A percentile compares a stretch with the other conserved stretches of the same genome.
phyloP scores from a whole-genome alignment of 441 rosid genomes.

The Oxalis stricta region DNA sequence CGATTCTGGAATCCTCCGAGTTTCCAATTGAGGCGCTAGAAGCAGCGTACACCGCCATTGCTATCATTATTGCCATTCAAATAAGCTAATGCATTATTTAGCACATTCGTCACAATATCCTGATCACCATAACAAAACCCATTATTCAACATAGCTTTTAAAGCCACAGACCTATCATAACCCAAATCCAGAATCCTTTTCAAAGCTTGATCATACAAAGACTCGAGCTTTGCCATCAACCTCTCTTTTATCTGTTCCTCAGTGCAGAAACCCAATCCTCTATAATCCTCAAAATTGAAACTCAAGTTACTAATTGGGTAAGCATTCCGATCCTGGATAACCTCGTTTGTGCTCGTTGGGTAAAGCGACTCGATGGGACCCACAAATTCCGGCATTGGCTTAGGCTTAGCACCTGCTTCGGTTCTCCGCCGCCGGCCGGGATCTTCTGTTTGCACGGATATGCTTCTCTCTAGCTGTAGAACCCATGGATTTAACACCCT shows the following conservation, averaged over 20 bases:
- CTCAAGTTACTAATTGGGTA: conserved; percentile 6
- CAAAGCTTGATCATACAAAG: conserved; percentile 52
- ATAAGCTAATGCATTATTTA: conserved; percentile 68
- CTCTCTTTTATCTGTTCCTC: conserved; percentile 77
- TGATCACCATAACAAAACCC: conserved; percentile 77
- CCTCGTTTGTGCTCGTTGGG: conserved; percentile 29
- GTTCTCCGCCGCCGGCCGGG: conserved; percentile 47
- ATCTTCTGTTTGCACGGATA: conserved; percentile 40
- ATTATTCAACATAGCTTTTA: conserved; percentile 52
- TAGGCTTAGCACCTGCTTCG: conserved; percentile 47
- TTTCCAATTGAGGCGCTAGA: conserved; percentile 19
- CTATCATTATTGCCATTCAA: conserved; percentile 31
- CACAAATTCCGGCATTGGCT: conserved; percentile 40
- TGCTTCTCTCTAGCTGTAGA: conserved; percentile 67
- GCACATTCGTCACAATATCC: conserved; percentile 72
- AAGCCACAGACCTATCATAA: conserved; percentile 57
- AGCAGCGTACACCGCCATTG: conserved; percentile 3
- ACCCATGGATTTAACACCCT: no score
- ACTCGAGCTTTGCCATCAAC: conserved; percentile 49
- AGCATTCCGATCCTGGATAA: conserved; percentile 13
- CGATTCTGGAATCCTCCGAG: conserved; percentile 38
- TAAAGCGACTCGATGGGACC: conserved; percentile 39
- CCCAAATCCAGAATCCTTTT: conserved; percentile 57
- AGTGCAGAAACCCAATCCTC: conserved; percentile 65
- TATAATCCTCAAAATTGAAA: conserved; percentile 35